Base-by-base conservation (phyloP, 2,329 filamentous ascomycete species). In the Beauveria pseudobassiana region DNA sequence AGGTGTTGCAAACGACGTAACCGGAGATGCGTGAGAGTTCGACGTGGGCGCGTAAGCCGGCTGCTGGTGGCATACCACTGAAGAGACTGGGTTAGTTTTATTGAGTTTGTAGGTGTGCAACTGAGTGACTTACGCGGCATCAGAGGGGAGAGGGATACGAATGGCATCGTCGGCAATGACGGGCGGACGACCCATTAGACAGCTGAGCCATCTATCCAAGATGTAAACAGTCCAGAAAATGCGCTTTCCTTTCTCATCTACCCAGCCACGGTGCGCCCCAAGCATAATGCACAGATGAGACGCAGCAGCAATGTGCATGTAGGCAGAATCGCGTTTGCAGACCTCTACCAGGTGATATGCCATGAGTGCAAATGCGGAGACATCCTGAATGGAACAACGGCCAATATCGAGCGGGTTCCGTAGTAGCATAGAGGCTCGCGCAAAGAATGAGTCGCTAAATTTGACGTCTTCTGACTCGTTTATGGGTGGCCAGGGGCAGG, bases 211-310 rank as follows among this genome's bases (percentile, higher is more conserved):
- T 51, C 79, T 73, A 64, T 82, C 79, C 16, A 82, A 67, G n/a
- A 79, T 73, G 61, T 80, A 82, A 2, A 82, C 71, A 0, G 79
- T 82, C 80, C 80, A 82, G 60, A 82, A 82, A 6, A 78, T 71
- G 42, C 80, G 71, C 64, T 78, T 80, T 1, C 74, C 75, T 24
- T 68, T 67, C 65, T 82, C 79, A 48, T 79, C 74, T 3, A 74
- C 69, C 65, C 72, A 75, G 3, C 77, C 78, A 16, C 75, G 70
- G 64, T 82, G 77, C 1, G 78, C 72, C n/a, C 80, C 80, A 40
- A 78, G 76, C 71, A 78, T 77, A 52, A 81, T 74, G 51, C 76
- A 76, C 1, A 63, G 22, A 43, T 63, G 62, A 5, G 52, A 54
- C 7, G 62, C 62, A 28, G 62, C 56, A 12, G 62, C 56, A 38